These are phyloP conservation scores for Meyerozyma athensensis DNA, from an alignment of 1,139 yeast species.

Conservation along the genomic window DNA sequence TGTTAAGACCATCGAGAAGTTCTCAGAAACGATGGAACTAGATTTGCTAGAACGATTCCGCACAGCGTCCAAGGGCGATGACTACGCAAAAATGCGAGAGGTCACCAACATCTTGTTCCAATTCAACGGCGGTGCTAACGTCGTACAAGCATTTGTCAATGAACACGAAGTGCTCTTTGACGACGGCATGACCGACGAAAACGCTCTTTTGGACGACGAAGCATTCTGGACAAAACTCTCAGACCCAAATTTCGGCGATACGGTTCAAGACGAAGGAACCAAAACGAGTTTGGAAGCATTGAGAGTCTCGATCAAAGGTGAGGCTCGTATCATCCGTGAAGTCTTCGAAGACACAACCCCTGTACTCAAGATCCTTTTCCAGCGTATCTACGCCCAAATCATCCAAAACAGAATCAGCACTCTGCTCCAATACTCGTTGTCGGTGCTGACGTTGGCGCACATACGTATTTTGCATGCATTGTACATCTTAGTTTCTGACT, in stretches of 20 bases:
- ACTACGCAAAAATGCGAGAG: constrained; percentile 66
- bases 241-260: constrained; percentile 31
- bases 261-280: constrained; percentile 30
- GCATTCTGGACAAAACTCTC: constrained; percentile 32
- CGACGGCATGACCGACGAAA: constrained; percentile 36
- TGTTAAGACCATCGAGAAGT: constrained; percentile 57
- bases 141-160: constrained; percentile 76
- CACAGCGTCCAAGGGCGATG: constrained; percentile 53
- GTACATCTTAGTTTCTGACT: constrained; percentile 55
- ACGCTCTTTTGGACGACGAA: constrained; percentile 36
- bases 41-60: constrained; percentile 56
- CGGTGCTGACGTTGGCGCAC: constrained; percentile 67
- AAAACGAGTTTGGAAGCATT: constrained; percentile 31
- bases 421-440: constrained; percentile 59
- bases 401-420: constrained; percentile 64
- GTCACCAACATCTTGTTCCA: constrained; percentile 74
- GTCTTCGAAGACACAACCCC: constrained; percentile 66
- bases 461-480: constrained; percentile 70
- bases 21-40: constrained; percentile 73
- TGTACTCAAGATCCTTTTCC: constrained; percentile 67
- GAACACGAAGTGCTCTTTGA: constrained; percentile 66
- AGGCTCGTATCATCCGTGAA: constrained; percentile 66
- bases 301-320: constrained; percentile 51
- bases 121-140: constrained; percentile 82
- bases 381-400: constrained; percentile 74